Base-by-base conservation (phyloP, 352 stramenopile species). In the Lagenidium sp. region DNA sequence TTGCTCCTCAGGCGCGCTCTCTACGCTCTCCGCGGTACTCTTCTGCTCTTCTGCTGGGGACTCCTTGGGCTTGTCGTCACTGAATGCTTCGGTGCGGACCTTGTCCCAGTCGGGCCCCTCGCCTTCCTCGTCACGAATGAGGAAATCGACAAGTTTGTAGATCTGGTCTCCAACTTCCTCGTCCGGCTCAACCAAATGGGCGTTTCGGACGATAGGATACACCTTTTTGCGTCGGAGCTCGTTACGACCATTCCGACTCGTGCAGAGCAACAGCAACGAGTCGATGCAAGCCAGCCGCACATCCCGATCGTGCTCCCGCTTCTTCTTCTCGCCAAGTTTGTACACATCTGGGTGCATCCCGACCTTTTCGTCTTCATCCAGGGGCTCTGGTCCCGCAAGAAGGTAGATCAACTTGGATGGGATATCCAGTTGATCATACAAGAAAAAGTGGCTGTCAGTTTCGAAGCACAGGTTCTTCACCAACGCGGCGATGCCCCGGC, bases 401-500 rank as follows among this genome's bases (percentile, higher is more conserved):
- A 88, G 41, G 15, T 75, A 77, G 47, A 82, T 75, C 55, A 90
- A 69, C 53, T 90, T 80, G n/a, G 65, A 78, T 20, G 79, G 73
- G 10, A 94, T 56, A 44, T 94, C 79, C 40, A 94, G 42, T 43
- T 89, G 76, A 41, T 93, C 80, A 56, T 89, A 93, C 20, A 93
- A 57, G 46, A 84, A 90, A 42, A 93, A 93, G 55, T 93, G 80
- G 53, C 84, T 90, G 60, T 94, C 79, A 29, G 73, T 71, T 68
- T 94, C 79, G 48, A 94, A 94, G 62, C 78, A 89, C 44, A 94
- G 55, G 59, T 94, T 94, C 51, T 83, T 83, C 18, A 91, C 47
- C 4, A 70, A 61, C 38, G 74, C 63, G 4, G 70, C 50, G 31
- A 90, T 63, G 31, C 81, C 81, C 37, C 77, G 81, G 37, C 81